Evolutionary conservation across 2,329 filamentous ascomycete species (phyloP).

Genomic region (Pestalotiopsis sp.): DNA sequence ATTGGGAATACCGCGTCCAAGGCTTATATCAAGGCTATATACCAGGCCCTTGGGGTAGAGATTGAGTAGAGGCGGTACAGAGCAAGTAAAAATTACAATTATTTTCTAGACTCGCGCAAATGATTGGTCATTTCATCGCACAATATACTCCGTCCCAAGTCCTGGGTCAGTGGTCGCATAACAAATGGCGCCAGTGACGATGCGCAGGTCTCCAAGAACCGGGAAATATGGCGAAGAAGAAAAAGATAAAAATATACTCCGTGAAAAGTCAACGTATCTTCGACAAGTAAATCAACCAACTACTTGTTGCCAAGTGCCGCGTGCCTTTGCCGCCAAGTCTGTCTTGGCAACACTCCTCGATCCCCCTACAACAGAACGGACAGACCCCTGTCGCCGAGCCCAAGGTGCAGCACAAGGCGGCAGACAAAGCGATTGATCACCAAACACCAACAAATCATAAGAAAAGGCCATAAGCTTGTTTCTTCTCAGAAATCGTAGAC

Average conservation of each 20-base stretch:
- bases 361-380: not conserved
- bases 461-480: too few relatives aligned
- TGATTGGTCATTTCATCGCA: too few relatives aligned
- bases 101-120: not conserved
- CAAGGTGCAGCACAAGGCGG: not conserved
- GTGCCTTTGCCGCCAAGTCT: not conserved
- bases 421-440: not conserved
- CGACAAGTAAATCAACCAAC: not conserved
- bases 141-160: too few relatives aligned
- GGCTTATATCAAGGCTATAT: slow-evolving; percentile 23
- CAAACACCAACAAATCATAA: not conserved
- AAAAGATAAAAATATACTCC: not conserved
- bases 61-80: not conserved
- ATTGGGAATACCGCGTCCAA: slow-evolving; percentile 22
- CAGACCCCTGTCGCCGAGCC: not conserved
- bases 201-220: not conserved
- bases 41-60: slow-evolving; percentile 23
- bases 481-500: not conserved
- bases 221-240: too few relatives aligned
- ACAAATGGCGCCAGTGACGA: not conserved
- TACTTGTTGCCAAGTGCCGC: not conserved
- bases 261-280: not conserved
- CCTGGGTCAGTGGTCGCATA: too few relatives aligned
- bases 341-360: not conserved
- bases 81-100: not conserved